Evolutionary conservation across 2,329 filamentous ascomycete species (phyloP).

Genomic region (Fusarium concolor): DNA sequence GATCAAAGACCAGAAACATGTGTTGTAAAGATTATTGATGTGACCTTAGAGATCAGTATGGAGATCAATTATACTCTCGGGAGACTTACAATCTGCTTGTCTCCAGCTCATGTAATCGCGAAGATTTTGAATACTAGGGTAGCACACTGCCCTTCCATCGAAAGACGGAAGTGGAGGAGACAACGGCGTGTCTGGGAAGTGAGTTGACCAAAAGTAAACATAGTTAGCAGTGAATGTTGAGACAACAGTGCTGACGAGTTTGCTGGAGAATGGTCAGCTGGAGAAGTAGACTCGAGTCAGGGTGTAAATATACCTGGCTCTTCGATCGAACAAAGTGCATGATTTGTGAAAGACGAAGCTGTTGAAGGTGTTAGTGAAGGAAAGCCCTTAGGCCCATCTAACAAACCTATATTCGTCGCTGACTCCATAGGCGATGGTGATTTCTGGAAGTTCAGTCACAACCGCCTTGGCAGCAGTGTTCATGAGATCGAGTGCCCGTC

Average conservation of each 20-base stretch:
- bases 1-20: slow-evolving; percentile 92
- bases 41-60: slow-evolving; percentile 69
- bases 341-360: slow-evolving; percentile 92
- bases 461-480: slow-evolving; percentile 90
- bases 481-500: slow-evolving; percentile 89
- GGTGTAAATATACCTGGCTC: slow-evolving; percentile 70
- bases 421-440: slow-evolving; percentile 89
- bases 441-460: slow-evolving; percentile 84
- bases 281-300: background rate
- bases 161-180: slow-evolving; percentile 86
- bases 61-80: background rate
- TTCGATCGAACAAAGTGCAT: slow-evolving; percentile 84
- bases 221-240: slow-evolving; percentile 96
- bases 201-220: slow-evolving; percentile 80
- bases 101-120: slow-evolving; percentile 97
- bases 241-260: slow-evolving; percentile 89
- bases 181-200: slow-evolving; percentile 78
- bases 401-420: slow-evolving; percentile 89
- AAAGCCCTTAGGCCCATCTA: too few species aligned
- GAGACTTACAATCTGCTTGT: slow-evolving; percentile 86
- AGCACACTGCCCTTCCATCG: slow-evolving; percentile 90
- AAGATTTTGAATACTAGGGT: slow-evolving; percentile 84
- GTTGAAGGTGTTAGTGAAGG: slow-evolving; percentile 12
- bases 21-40: slow-evolving; percentile 99
- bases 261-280: slow-evolving; percentile 64